A percentile compares a stretch with the other conserved stretches of the same genome.
phyloP scores from a whole-genome alignment of 2,329 filamentous ascomycete genomes.

The Taxawa tesnikishii region DNA sequence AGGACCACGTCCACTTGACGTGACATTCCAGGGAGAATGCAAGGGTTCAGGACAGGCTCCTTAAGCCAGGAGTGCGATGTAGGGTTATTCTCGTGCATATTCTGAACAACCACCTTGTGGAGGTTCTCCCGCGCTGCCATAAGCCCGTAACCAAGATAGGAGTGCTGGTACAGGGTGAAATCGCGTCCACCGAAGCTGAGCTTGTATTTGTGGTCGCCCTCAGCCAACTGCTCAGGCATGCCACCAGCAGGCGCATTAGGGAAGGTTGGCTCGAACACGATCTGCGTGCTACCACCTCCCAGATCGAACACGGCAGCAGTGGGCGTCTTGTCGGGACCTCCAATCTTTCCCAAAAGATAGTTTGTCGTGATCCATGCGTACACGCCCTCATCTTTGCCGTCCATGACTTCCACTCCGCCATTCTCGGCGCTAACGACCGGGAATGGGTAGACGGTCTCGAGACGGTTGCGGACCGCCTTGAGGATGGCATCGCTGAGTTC shows the following conservation, averaged over 20 bases:
- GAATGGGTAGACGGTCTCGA: slow-evolving; percentile 89
- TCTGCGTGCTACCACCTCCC: slow-evolving; percentile 92
- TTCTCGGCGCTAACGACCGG: slow-evolving; percentile 78
- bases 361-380: slow-evolving; percentile 99
- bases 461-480: slow-evolving; percentile 65
- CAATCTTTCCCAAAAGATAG: slow-evolving; percentile 96
- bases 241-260: slow-evolving; percentile 59
- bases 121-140: slow-evolving; percentile 89
- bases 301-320: slow-evolving; percentile 95
- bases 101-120: slow-evolving; percentile 62
- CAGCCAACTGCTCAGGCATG: slow-evolving; percentile 71
- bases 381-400: slow-evolving; percentile 90
- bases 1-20: slow-evolving; percentile 64
- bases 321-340: slow-evolving; percentile 74
- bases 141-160: slow-evolving; percentile 89
- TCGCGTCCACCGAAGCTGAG: slow-evolving; percentile 81
- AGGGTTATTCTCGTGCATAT: slow-evolving; percentile 52
- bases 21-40: slow-evolving; percentile 69
- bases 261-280: slow-evolving; percentile 96
- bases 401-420: slow-evolving; percentile 91
- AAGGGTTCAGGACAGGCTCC: slow-evolving; percentile 67
- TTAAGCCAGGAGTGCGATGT: slow-evolving; percentile 50
- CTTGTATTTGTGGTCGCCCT: slow-evolving; percentile 92
- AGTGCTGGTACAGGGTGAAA: slow-evolving; percentile 95
- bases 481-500: slow-evolving; percentile 77